Evolutionary conservation across 768 basidiomycete species (phyloP), one percentile per base, ranked within the genome.

Genomic region (Russula sp.): DNA sequence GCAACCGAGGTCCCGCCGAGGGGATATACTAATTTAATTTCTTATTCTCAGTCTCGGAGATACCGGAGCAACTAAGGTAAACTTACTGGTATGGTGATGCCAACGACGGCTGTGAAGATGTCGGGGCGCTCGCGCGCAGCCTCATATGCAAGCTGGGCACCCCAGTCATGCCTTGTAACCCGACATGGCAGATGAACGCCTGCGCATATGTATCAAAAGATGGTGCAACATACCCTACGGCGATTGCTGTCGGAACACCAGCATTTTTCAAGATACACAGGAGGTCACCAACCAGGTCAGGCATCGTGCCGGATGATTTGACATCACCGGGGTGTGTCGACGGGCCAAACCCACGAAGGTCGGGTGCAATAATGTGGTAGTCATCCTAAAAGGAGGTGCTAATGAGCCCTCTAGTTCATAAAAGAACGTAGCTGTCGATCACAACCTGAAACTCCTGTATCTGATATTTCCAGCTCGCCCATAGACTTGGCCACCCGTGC

Each of bases 401-500:
- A 10, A 20, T 42, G 18, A 52, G 49, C n/a, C 18, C 49, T 24
- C 18, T 11, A 11, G 24, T 9, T 16, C 26, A 6, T 4, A 2
- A 14, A 22, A 2, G n/a, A 9, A 54, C 16, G 13, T 8, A 5
- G 13, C 10, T 18, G 10, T 20, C 32, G 62, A 52, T 18, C 71
- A 36, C 67, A 82, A 48, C 88, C 76, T 85, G 73, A 72, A 90
- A 86, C 64, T 83, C 81, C 57, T 83, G 75, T 20, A 91, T 89
- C 71, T 91, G 89, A 36, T 80, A 80, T 40, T 84, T 79, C 89
- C 89, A 91, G 22, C 81, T 82, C 59, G 83, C 86, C 89, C 89
- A 91, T 4, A 90, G 72, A 67, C 84, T 80, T 0, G 89, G 89
- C 89, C 89, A 91, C 4, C 89, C 89, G 69, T 91, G 89, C 0